Conservation (phyloP, 2,329 filamentous ascomycete genomes). For the Alternaria longipes region DNA sequence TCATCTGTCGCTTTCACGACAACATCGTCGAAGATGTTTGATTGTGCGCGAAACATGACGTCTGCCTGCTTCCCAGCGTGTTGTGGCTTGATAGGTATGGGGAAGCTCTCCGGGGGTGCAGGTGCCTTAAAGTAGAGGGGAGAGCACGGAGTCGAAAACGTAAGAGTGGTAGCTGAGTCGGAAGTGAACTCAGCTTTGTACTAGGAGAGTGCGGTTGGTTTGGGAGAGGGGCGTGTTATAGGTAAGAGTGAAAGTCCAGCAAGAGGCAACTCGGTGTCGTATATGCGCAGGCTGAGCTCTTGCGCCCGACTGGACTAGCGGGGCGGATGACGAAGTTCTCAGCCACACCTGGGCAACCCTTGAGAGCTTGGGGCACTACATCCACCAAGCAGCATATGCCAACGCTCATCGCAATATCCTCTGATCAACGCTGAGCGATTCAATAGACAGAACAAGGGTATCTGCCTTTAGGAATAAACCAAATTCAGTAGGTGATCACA, state of each 20-base stretch:
- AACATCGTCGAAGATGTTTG: slow-evolving; percentile 75
- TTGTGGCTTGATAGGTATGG: background rate
- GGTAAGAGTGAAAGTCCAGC: slow-evolving; percentile 9
- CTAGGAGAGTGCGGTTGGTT: background rate
- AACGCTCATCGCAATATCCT: background rate
- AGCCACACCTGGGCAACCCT: slow-evolving; percentile 17
- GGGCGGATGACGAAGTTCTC: slow-evolving; percentile 30
- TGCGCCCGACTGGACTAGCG: slow-evolving; percentile 9
- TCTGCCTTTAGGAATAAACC: background rate
- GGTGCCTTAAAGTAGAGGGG: slow-evolving; percentile 11
- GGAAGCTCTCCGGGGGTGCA: slow-evolving; percentile 10
- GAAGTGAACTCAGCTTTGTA: background rate
- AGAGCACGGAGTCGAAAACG: background rate
- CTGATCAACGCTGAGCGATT: background rate
- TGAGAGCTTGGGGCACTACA: background rate
- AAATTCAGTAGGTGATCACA: background rate
- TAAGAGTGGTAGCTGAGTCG: background rate
- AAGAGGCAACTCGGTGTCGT: slow-evolving; percentile 22
- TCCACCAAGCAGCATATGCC: background rate
- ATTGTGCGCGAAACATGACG: slow-evolving; percentile 62
- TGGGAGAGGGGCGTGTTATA: slow-evolving; percentile 1
- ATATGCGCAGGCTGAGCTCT: slow-evolving; percentile 33
- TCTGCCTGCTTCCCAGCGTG: slow-evolving; percentile 20
- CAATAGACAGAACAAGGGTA: background rate
- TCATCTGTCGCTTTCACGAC: slow-evolving; percentile 92